Percentiles rank a stretch among this genome's conserved stretches.
These are phyloP conservation scores for Citrus medica DNA, from an alignment of 345 rosid genomes.

Conservation along the genomic window DNA sequence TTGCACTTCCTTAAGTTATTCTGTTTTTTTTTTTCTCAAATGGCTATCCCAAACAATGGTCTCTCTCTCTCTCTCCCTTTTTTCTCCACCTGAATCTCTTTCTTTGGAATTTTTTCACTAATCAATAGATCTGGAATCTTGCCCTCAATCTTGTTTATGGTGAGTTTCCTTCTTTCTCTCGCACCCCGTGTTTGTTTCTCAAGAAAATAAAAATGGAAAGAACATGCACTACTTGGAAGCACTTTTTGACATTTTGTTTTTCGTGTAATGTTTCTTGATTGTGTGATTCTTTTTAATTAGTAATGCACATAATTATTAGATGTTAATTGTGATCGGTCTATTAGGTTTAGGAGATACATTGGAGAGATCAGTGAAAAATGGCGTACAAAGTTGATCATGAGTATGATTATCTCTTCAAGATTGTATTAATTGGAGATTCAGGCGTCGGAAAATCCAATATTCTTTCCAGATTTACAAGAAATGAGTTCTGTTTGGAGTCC, in stretches of 20 bases:
- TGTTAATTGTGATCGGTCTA: background rate
- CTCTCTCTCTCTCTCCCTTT: constrained; percentile 1
- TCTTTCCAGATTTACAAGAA: constrained; percentile 63
- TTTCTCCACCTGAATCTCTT: constrained; percentile 8
- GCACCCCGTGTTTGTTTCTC: background rate
- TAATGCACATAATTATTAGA: background rate
- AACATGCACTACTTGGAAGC: background rate
- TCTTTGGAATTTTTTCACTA: constrained; percentile 4
- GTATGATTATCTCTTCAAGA: constrained; percentile 63
- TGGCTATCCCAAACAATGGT: background rate
- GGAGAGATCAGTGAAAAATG: constrained; percentile 22
- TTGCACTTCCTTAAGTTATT: constrained; percentile 28
- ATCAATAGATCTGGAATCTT: background rate
- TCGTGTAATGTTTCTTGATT: background rate
- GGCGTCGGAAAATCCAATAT: constrained; percentile 76
- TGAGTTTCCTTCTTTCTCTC: constrained; percentile 5
- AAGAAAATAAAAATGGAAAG: background rate
- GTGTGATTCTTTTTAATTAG: background rate
- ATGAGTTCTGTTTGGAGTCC: constrained; percentile 64
- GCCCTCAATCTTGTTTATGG: constrained; percentile 14
- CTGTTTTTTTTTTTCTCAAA: constrained; percentile 17
- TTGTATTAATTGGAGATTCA: constrained; percentile 65
- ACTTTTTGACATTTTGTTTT: background rate
- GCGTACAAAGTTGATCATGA: constrained; percentile 67
- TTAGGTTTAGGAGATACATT: constrained; percentile 1